A percentile compares a stretch with the other conserved stretches of the same genome.
Evolutionary conservation across 1,284 basidiomycete genomes (phyloP).

Genomic region (Leucocoprinus gongylophorus): DNA sequence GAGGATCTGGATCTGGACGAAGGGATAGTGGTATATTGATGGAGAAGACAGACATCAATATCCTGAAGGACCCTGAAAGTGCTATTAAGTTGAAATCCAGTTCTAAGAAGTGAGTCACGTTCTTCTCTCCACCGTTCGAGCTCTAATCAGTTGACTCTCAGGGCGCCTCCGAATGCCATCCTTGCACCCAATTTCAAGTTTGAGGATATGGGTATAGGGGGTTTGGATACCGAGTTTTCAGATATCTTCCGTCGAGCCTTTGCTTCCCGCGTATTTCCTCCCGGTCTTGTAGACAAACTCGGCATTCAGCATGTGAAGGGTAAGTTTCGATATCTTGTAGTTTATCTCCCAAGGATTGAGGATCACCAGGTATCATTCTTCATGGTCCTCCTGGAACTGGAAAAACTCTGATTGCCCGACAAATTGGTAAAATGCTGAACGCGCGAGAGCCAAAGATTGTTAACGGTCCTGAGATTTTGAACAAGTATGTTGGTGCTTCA

Average conservation of each 20-base stretch:
- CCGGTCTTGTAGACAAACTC: slow-evolving; percentile 93
- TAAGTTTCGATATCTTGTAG: slow-evolving; percentile 55
- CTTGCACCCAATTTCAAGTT: slow-evolving; percentile 99
- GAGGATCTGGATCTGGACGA: slow-evolving; percentile 24
- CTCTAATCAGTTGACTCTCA: slow-evolving; percentile 24
- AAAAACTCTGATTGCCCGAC: slow-evolving; percentile 96
- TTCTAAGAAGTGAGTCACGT: slow-evolving; percentile 65
- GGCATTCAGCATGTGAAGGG: slow-evolving; percentile 99
- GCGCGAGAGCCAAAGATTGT: slow-evolving; percentile 98
- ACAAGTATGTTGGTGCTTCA: slow-evolving; percentile 96
- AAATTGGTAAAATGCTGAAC: slow-evolving; percentile 99
- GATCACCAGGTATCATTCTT: slow-evolving; percentile 73
- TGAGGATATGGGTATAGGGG: slow-evolving; percentile 99
- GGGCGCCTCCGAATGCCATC: slow-evolving; percentile 90
- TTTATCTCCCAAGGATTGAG: slow-evolving; percentile 24
- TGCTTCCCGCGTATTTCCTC: slow-evolving; percentile 96
- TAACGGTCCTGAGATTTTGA: slow-evolving; percentile 96
- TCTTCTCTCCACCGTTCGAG: background rate
- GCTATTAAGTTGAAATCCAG: slow-evolving; percentile 90
- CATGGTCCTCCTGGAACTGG: slow-evolving; percentile 98
- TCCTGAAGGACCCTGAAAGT: slow-evolving; percentile 79
- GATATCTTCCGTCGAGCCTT: slow-evolving; percentile 99
- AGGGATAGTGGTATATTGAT: slow-evolving; percentile 73
- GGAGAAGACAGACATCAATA: slow-evolving; percentile 85
- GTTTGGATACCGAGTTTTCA: slow-evolving; percentile 91